Conservation (phyloP, 2,329 filamentous ascomycete species). For the Claviceps monticola region DNA sequence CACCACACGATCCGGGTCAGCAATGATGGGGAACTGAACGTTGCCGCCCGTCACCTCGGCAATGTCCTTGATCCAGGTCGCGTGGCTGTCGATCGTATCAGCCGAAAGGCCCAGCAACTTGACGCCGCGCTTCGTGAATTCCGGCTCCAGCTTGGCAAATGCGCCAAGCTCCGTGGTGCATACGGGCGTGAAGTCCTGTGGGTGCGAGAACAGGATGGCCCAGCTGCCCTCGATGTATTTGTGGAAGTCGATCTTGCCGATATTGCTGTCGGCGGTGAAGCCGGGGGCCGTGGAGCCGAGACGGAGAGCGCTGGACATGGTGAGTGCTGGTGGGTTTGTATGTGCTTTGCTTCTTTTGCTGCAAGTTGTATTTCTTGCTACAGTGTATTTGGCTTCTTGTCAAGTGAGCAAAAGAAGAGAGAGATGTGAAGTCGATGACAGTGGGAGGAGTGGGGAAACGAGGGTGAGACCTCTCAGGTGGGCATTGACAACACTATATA, state of each 20-base stretch:
- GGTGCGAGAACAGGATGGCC: slow-evolving; percentile 75
- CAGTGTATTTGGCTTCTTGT: neutral
- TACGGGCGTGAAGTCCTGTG: slow-evolving; percentile 84
- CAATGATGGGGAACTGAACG: slow-evolving; percentile 67
- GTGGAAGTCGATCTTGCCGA: slow-evolving; percentile 69
- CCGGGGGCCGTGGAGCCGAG: slow-evolving; percentile 59
- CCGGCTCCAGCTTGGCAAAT: slow-evolving; percentile 76
- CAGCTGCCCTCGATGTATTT: slow-evolving; percentile 67
- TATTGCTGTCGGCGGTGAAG: slow-evolving; percentile 71
- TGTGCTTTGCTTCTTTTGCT: neutral
- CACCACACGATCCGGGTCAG: slow-evolving; percentile 64
- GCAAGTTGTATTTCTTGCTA: too few relatives aligned
- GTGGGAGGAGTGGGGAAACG: neutral
- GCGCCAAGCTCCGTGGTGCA: slow-evolving; percentile 93
- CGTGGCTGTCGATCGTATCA: slow-evolving; percentile 74
- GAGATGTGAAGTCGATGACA: neutral
- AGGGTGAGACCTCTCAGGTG: neutral
- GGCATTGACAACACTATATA: neutral
- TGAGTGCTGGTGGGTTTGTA: slow-evolving; percentile 12
- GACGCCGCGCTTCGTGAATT: slow-evolving; percentile 75
- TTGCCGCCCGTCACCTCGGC: slow-evolving; percentile 60
- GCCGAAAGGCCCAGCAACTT: slow-evolving; percentile 86
- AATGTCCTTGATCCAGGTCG: slow-evolving; percentile 83
- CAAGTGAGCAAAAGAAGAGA: neutral
- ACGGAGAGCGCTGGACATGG: slow-evolving; percentile 34